Base-by-base conservation (phyloP, 2,329 filamentous ascomycete genomes). In the Pyricularia sp. region DNA sequence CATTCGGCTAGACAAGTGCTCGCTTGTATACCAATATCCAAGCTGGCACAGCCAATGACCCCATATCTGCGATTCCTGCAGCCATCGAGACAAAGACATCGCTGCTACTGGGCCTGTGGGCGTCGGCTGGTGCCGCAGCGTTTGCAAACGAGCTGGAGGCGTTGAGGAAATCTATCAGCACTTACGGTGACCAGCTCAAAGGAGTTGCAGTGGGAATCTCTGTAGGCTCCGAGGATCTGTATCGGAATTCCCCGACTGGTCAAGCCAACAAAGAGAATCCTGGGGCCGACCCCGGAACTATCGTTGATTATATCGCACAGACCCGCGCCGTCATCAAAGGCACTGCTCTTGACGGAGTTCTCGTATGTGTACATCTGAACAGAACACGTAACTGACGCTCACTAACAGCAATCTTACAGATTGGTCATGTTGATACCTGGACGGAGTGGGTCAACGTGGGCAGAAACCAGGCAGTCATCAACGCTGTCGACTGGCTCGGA, bases 181-280 rank as follows among this genome's bases (percentile, higher is more conserved):
- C 88, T 75, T 93, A 93, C 77, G 92, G 92, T 69, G 79, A 81
- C 11, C 80, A 84, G 65, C 88, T 96, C 74, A 84, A 85, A 58
- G 81, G 84, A 69, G 81, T 91, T 23, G 88, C 97, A 63, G 90
- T 88, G 69, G 93, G 92, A 77, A 94, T 97, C 79, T 94, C 92
- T 0, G 88, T 97, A 68, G 93, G 93, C 71, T 91, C 86, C 72
- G 93, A 97, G 83, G 93, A 97, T 78, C 85, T 95, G 63, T 95
- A 95, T 84, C 90, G 92, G 75, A 86, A 85, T 79, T 92, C 92
- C 0, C 85, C 86, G n/a, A 89, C 84, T 11, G 92, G 91, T 69
- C 85, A 90, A 70, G 79, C 82, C 67, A 87, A 88, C 75, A 79
- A 86, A 0, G 86, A 88, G 55, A 86, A 88, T 69, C 78, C 85